Base-by-base conservation (phyloP, 306 rosid species). In the Cucurbita moschata region DNA sequence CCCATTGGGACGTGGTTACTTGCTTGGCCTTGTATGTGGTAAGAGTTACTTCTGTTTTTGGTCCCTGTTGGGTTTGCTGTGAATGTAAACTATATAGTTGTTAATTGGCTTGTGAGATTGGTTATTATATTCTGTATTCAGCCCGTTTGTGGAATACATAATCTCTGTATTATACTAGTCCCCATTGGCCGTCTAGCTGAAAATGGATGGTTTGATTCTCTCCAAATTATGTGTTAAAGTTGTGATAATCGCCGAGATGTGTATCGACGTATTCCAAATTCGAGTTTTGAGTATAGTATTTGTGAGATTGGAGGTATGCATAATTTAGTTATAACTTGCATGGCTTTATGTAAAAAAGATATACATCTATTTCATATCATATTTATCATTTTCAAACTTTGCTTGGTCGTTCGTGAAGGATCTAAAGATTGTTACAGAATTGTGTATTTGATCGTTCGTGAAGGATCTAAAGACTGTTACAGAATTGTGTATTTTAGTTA, bases 1-100 rank as follows among this genome's bases (percentile, higher is more conserved):
- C 98, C 97, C 46, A 90, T 94, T 76, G 97, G 98, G 64, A 90
- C 95, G 39, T 94, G 97, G 98, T 75, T 94, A 62, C 97, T 94
- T 72, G 88, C 91, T 62, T 94, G 95, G 98, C 98, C 97, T 54
- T 94, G 95, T 81, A 77, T 94, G 79, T 89, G 98, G 98, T 89
- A 86, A 67, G 90, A 23, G 12, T 43, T 69, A 49, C 37, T 69
- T 26, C 18, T 10, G 4, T 69, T 69, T 44, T 12, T 46, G 54
- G 19, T 69, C 21, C 16, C 3, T 15, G 58, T 49, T 69, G 13
- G 57, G 19, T 9, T 7, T 26, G 56, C 37, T 68, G 52, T 68
- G 13, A 23, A 68, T 68, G 57, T 14, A 23, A 40, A 2, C 38
- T 9, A n/a, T 8, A 62, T 42, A 18, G 21, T 64, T 18, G 51